Base-by-base conservation (phyloP, 352 stramenopile genomes). In the Nothophytophthora sp. region DNA sequence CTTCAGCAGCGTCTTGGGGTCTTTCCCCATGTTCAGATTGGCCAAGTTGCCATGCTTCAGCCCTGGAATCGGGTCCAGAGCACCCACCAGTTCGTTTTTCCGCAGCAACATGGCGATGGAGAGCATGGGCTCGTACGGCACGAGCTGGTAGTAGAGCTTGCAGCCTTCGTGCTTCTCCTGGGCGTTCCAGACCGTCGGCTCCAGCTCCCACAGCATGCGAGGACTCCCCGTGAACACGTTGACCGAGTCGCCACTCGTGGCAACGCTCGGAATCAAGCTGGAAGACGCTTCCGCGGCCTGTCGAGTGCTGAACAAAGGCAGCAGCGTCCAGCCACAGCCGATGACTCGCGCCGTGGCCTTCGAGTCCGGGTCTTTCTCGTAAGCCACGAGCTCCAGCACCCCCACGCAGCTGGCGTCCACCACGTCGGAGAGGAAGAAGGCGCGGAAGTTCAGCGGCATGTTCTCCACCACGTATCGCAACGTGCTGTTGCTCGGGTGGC, bases 361-460 rank as follows among this genome's bases (percentile, higher is more conserved):
- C 12, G 70, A 95, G 51, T 85, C 70, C 0, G 58, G 64, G 39
- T 97, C 80, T 46, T 97, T 95, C 16, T 96, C 72, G 38, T 92
- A 90, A 13, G 83, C 86, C 11, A 98, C 91, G 10, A 98, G 74
- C 58, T 98, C 94, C 9, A 98, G 59, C n/a, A 98, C 84, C 5
- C 82, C 84, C 30, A 98, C 81, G 41, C 92, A 98, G 48, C 86
- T 93, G 9, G 80, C 50, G 57, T 98, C 95, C 18, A 91, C 71
- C 9, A 97, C 76, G 13, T 86, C 75, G 9, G 91, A 86, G 36
- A 88, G 55, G 37, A 96, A 96, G 34, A 95, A 96, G 1, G 87
- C 78, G 5, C 88, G 63, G 33, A 89, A 70, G 33, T 91, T 86
- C n/a, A 92, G 48, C 1, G 55, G 10, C 0, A 81, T 69, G 27